phyloP scores from a whole-genome alignment of 768 basidiomycete genomes.

The Psilocybe azurescens region DNA sequence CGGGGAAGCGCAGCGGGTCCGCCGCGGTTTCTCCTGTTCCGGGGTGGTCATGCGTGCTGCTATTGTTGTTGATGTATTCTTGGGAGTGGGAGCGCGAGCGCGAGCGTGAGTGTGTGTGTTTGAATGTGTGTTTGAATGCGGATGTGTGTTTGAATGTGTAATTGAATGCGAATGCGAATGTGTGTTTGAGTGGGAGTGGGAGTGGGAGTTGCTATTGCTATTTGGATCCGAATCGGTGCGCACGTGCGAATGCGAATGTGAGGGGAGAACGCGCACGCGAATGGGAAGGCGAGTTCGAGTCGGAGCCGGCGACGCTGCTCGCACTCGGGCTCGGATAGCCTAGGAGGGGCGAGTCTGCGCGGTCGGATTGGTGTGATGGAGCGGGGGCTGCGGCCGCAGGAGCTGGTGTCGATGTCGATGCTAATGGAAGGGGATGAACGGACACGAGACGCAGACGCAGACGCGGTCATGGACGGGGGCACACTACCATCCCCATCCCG shows the following conservation, averaged over 20 bases:
- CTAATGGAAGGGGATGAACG: not conserved
- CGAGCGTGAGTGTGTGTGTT: no score
- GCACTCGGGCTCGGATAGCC: not conserved
- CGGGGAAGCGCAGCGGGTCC: constrained; percentile 2
- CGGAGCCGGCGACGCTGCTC: not conserved
- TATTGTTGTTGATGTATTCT: no score
- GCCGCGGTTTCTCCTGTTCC: not conserved
- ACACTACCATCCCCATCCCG: no score
- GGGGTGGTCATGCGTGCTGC: no score
- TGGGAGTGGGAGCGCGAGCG: no score
- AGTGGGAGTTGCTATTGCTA: no score
- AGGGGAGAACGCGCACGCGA: not conserved
- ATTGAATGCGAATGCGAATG: no score
- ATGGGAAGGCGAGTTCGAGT: not conserved
- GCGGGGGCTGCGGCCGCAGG: not conserved
- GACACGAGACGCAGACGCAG: not conserved
- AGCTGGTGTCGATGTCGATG: not conserved
- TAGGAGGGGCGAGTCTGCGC: constrained; percentile 14
- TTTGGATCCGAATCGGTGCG: no score
- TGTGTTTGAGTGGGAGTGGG: no score
- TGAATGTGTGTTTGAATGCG: no score
- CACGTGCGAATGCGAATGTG: not conserved
- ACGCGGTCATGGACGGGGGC: not conserved
- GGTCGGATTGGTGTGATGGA: not conserved
- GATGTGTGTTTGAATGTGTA: no score